Evolutionary conservation across 768 basidiomycete genomes (phyloP), one percentile per base, ranked within the genome.

Genomic region (Naematelia encephala): DNA sequence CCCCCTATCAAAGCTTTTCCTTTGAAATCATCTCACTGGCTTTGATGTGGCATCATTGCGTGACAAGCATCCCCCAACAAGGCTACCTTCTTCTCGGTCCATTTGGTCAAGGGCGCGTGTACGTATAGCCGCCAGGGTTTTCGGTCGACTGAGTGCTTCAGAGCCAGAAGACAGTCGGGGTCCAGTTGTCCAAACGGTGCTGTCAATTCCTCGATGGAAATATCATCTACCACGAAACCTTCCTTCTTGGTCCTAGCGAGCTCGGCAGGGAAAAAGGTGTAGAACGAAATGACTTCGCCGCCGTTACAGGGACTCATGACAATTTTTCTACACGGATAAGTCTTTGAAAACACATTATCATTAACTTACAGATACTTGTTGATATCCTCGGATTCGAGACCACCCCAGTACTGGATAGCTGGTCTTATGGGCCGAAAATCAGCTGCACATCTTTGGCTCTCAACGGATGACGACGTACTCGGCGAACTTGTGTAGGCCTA

Each of bases 111-210:
- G n/a, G n/a, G n/a, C n/a, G n/a, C n/a, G n/a, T n/a, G n/a, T n/a
- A n/a, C n/a, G 59, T 66, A 68, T 1, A 70, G 60, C 22, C 69
- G 49, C 69, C 69, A 70, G 30, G 67, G 69, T 61, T 66, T 70
- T 26, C 69, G 59, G 59, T 70, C 69, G 45, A 70, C 54, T n/a
- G 66, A 67, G 61, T 63, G 30, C 22, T 63, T 49, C 45, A 70
- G 44, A n/a, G 64, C 57, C 13, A 59, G 49, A 13, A 59, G 39
- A n/a, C 59, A 62, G 25, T 64, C 57, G 11, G 60, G 59, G 57
- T 70, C 67, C 11, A 70, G 63, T 26, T 55, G n/a, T 1, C 42
- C 53, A 61, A 42, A 69, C 27, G 61, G 60, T 21, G 51, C 54
- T 14, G 54, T 27, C 39, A 70, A 29, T 21, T 62, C 62, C 44